Percentiles rank a stretch among this genome's conserved stretches.
Conservation (phyloP, 495 filamentous ascomycete genomes). For the Penicillium simplicissimum region DNA sequence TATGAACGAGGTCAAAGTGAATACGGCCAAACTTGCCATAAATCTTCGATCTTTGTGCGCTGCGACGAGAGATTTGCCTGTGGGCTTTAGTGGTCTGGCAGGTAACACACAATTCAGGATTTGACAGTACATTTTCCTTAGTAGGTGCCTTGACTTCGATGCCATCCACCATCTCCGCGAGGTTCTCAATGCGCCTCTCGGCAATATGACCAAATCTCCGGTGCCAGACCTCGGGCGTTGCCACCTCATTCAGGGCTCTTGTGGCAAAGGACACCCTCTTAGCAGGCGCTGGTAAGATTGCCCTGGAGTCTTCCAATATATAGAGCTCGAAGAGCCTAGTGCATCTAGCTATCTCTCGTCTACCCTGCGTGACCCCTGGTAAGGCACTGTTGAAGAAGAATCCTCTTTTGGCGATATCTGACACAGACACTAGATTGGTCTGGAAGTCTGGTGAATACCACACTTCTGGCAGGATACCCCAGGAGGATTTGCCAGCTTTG, state of each 20-base stretch:
- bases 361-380: not conserved
- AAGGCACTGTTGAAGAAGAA: not conserved
- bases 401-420: not conserved
- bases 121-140: not conserved
- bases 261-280: not conserved
- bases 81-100: not conserved
- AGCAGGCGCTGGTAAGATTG: not conserved
- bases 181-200: not conserved
- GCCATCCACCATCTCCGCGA: conserved; percentile 1
- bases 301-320: not conserved
- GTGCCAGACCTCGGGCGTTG: not conserved
- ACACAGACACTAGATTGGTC: not conserved
- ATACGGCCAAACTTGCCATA: conserved; percentile 6
- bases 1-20: conserved; percentile 9
- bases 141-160: not conserved
- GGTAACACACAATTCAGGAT: not conserved
- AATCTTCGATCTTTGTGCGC: not conserved
- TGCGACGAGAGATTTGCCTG: conserved; percentile 6
- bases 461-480: not conserved
- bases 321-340: not conserved
- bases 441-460: not conserved
- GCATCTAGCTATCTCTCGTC: not conserved
- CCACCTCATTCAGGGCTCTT: not conserved
- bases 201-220: not conserved
- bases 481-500: not conserved